Percentiles rank a stretch among this genome's conserved stretches.
These are phyloP conservation scores for Ceratocystis colombiana DNA, from an alignment of 2,329 filamentous ascomycete genomes.

Conservation along the genomic window DNA sequence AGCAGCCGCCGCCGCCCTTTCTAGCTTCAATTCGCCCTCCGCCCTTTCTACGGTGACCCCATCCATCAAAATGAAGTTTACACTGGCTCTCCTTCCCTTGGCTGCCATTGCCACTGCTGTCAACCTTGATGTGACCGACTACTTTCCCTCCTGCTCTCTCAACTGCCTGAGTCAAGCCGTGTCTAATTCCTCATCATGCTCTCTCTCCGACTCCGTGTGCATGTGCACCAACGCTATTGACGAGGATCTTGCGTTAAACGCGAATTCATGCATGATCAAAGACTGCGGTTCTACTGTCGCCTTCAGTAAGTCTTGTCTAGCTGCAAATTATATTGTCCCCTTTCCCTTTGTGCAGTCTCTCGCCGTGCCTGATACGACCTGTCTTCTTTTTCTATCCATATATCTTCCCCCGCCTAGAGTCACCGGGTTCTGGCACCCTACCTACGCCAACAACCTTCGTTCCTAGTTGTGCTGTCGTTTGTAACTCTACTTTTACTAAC, in stretches of 20 bases:
- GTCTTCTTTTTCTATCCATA: no score
- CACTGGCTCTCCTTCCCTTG: conserved; percentile 32
- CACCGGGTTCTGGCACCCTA: no score
- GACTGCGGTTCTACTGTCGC: conserved; percentile 34
- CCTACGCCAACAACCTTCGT: no score
- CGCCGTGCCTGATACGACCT: no score
- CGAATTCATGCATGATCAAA: conserved; percentile 33
- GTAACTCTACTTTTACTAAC: conserved; percentile 26
- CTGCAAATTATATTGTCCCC: background rate
- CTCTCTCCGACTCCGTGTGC: conserved; percentile 30
- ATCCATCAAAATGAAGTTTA: conserved; percentile 34
- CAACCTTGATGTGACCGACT: conserved; percentile 29
- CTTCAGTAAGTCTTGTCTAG: conserved; percentile 32
- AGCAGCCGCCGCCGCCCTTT: background rate
- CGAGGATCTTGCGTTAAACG: conserved; percentile 30
- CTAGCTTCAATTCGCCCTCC: background rate
- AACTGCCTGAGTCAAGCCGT: conserved; percentile 33
- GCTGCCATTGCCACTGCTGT: conserved; percentile 34
- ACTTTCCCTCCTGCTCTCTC: conserved; percentile 36
- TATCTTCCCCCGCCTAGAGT: no score
- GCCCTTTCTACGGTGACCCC: background rate
- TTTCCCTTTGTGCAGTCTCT: no score
- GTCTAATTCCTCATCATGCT: conserved; percentile 31
- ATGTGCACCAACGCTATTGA: conserved; percentile 34
- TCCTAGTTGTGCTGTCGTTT: no score